phyloP scores from a whole-genome alignment of 176 grass and related monocot genomes.

The Oryza meyeriana region DNA sequence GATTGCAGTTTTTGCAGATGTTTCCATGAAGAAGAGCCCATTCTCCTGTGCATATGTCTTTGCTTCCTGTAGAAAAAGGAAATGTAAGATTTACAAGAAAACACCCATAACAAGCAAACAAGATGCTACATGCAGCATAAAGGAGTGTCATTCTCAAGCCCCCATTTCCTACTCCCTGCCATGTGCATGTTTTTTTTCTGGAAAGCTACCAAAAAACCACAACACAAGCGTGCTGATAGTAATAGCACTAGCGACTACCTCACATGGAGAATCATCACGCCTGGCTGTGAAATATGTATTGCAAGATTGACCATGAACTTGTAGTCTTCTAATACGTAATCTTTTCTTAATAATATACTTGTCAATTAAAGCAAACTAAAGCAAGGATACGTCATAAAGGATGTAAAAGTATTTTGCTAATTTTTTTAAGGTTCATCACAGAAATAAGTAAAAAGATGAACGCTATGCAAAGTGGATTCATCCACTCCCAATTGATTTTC shows the following conservation, averaged over 20 bases:
- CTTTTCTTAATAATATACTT: background rate
- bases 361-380: background rate
- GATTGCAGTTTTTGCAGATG: slow-evolving; percentile 89
- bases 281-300: background rate
- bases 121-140: background rate
- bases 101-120: background rate
- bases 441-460: background rate
- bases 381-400: background rate
- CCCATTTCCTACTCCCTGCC: background rate
- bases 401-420: background rate
- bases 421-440: background rate
- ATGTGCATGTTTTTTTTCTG: background rate
- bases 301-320: background rate
- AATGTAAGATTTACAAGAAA: background rate
- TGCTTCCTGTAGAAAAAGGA: slow-evolving; percentile 61
- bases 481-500: background rate
- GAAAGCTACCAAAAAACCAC: background rate
- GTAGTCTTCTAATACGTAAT: background rate
- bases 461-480: background rate
- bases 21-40: slow-evolving; percentile 92
- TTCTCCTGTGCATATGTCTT: slow-evolving; percentile 83
- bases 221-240: background rate
- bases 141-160: background rate
- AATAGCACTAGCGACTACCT: background rate
- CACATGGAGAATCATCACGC: background rate